A percentile compares a stretch with the other conserved stretches of the same genome.
These are phyloP conservation scores for Geotrichum macrosporum DNA, from an alignment of 1,139 yeast genomes.

Conservation along the genomic window DNA sequence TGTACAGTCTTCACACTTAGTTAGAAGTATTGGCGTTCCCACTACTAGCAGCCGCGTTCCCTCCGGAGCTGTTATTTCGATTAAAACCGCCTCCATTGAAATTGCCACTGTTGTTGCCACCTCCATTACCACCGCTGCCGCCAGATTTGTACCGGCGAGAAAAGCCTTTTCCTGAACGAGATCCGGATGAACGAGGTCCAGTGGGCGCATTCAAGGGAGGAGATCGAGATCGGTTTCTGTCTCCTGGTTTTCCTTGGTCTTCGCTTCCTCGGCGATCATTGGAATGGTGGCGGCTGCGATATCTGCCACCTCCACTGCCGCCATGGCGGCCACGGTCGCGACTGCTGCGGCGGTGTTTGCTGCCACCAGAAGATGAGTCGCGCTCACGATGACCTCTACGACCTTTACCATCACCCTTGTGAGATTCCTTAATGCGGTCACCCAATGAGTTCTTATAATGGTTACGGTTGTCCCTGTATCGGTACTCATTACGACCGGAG, in stretches of 20 bases:
- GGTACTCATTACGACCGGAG: conserved; percentile 23
- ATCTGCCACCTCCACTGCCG: conserved; percentile 20
- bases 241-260: conserved; percentile 28
- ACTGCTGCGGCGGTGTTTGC: conserved; percentile 23
- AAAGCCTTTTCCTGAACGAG: conserved; percentile 14
- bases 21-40: too few species aligned
- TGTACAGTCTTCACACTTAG: too few species aligned
- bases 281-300: conserved; percentile 25
- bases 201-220: conserved; percentile 33
- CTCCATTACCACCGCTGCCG: conserved; percentile 29
- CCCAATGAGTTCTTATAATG: conserved; percentile 17
- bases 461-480: conserved; percentile 11
- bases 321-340: conserved; percentile 25
- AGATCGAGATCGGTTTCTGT: conserved; percentile 30
- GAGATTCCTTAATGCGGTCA: conserved; percentile 17
- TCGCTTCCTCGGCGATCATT: conserved; percentile 25
- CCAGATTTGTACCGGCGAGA: conserved; percentile 21
- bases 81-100: conserved; percentile 52
- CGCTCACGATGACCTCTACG: conserved; percentile 22
- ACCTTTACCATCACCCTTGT: conserved; percentile 18
- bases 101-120: conserved; percentile 30
- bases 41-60: too few species aligned
- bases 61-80: neutral
- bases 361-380: conserved; percentile 14
- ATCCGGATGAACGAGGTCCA: conserved; percentile 27